These are phyloP conservation scores for Sapria himalayana DNA, from an alignment of 345 rosid genomes.

Conservation along the genomic window DNA sequence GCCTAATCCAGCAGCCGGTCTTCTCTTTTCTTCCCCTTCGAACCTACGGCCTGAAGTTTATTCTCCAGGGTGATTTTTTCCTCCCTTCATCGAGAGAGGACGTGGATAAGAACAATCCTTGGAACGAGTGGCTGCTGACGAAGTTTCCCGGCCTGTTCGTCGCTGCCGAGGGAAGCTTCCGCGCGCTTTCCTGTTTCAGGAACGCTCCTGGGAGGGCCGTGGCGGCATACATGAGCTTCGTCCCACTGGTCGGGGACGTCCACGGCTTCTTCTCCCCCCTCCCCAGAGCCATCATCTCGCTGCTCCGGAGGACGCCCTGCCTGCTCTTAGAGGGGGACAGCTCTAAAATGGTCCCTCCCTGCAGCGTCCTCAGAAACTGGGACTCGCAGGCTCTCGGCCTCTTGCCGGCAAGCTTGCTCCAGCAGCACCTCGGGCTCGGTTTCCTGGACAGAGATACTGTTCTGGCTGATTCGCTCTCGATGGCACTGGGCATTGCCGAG, in stretches of 20 bases:
- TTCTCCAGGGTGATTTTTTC: constrained; percentile 85
- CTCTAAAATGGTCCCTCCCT: constrained; percentile 62
- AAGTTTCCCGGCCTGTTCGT: constrained; percentile 66
- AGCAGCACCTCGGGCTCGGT: constrained; percentile 65
- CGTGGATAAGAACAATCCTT: constrained; percentile 76
- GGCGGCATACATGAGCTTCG: constrained; percentile 61
- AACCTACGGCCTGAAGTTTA: constrained; percentile 84
- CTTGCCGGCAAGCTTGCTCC: constrained; percentile 40
- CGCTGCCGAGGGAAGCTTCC: constrained; percentile 39
- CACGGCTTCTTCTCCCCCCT: constrained; percentile 78
- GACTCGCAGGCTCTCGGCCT: constrained; percentile 36
- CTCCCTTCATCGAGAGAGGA: constrained; percentile 98
- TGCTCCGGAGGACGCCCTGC: constrained; percentile 45
- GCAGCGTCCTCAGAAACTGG: constrained; percentile 83
- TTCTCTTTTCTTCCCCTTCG: constrained; percentile 90
- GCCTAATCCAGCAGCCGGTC: constrained; percentile 55
- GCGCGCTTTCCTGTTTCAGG: constrained; percentile 65
- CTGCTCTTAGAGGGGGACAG: constrained; percentile 61
- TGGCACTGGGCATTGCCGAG: constrained; percentile 54
- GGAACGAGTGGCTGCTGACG: constrained; percentile 86
- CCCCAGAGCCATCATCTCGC: constrained; percentile 44
- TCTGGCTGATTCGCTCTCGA: constrained; percentile 60
- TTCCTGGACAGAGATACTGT: constrained; percentile 51
- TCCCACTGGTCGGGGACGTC: constrained; percentile 81
- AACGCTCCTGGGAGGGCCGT: constrained; percentile 67